These are phyloP conservation scores for Athelia psychrophila DNA, from an alignment of 1,284 basidiomycete genomes.

Conservation along the genomic window DNA sequence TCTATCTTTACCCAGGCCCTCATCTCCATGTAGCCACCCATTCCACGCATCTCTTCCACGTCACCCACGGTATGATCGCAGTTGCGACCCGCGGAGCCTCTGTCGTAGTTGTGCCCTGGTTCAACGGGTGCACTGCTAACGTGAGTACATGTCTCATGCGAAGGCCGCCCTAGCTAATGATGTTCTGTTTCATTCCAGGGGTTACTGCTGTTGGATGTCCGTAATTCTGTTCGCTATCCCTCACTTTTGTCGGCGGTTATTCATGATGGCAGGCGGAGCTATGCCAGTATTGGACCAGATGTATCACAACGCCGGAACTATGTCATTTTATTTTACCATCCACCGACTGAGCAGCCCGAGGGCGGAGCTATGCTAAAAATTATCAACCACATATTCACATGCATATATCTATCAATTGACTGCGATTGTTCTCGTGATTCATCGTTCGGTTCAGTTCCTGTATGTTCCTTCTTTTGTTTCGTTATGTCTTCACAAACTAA, in stretches of 20 bases:
- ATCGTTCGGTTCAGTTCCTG: not conserved
- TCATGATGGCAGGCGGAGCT: not conserved
- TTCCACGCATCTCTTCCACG: no score
- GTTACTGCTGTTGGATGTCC: not conserved
- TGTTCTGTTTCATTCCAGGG: not conserved
- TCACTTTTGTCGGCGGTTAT: not conserved
- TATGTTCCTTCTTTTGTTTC: not conserved
- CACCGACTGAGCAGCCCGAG: not conserved
- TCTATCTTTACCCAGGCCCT: no score
- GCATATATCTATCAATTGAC: not conserved
- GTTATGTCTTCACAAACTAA: not conserved
- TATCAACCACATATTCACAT: not conserved
- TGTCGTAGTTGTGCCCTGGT: no score
- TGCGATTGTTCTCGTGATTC: not conserved
- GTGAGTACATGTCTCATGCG: not conserved
- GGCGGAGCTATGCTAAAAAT: not conserved
- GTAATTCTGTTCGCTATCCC: no score
- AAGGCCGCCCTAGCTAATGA: not conserved
- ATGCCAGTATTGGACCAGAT: not conserved
- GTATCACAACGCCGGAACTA: not conserved
- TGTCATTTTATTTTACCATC: not conserved
- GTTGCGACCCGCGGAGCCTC: no score
- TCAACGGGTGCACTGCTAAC: no score
- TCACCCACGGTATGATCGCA: no score
- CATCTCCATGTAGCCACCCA: no score